These are phyloP conservation scores for Fusarium transvaalense DNA, from an alignment of 2,329 filamentous ascomycete genomes.

Conservation along the genomic window DNA sequence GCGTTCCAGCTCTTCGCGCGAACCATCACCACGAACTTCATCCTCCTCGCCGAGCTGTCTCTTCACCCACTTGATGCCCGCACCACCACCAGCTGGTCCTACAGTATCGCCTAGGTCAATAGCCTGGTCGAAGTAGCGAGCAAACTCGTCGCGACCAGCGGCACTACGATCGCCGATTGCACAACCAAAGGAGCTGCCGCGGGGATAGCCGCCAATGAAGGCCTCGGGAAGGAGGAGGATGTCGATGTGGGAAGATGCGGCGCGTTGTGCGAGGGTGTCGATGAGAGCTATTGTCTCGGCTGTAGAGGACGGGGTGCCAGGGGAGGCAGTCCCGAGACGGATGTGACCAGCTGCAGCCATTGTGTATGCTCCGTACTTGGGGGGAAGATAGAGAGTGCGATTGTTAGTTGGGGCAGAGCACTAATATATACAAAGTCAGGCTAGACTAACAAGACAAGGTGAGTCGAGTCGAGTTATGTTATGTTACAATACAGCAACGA, in stretches of 20 bases:
- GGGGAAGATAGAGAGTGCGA: not conserved
- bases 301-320: conserved; percentile 63
- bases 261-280: conserved; percentile 70
- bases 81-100: conserved; percentile 69
- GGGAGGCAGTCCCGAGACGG: conserved; percentile 68
- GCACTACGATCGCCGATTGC: conserved; percentile 76
- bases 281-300: conserved; percentile 75
- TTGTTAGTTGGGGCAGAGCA: not conserved
- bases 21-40: conserved; percentile 67
- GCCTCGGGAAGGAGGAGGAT: conserved; percentile 92
- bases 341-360: conserved; percentile 53
- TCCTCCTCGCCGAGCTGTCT: conserved; percentile 61
- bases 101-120: conserved; percentile 87
- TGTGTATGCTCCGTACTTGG: not conserved
- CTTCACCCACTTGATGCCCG: conserved; percentile 78
- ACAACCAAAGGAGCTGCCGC: conserved; percentile 82
- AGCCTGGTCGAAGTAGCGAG: conserved; percentile 81
- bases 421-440: conserved; percentile 17
- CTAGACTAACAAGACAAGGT: not conserved
- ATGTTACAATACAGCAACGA: conserved; percentile 14
- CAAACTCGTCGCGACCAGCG: conserved; percentile 83
- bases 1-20: conserved; percentile 81
- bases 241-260: conserved; percentile 68
- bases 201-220: conserved; percentile 91
- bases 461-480: conserved; percentile 14